These are phyloP conservation scores for Pichia terricola DNA, from an alignment of 1,139 yeast genomes.

Conservation along the genomic window DNA sequence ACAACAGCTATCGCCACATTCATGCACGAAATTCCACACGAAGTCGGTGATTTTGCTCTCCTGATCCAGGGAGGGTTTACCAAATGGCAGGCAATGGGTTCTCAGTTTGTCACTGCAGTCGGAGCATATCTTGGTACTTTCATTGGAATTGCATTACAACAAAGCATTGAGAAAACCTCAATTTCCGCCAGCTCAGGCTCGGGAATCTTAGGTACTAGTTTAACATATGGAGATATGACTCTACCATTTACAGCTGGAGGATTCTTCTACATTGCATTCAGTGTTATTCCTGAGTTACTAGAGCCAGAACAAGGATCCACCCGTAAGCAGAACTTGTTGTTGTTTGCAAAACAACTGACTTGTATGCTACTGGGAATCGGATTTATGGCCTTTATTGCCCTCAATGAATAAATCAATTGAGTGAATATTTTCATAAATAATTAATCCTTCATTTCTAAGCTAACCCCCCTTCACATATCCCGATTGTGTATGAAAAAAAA, in stretches of 20 bases:
- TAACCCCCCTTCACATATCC: too few species aligned
- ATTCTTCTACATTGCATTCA: slow-evolving; percentile 56
- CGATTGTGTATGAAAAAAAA: too few species aligned
- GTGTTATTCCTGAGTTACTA: slow-evolving; percentile 54
- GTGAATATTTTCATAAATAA: too few species aligned
- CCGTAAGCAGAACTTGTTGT: slow-evolving; percentile 27
- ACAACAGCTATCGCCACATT: slow-evolving; percentile 57
- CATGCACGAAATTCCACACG: slow-evolving; percentile 69
- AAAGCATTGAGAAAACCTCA: slow-evolving; percentile 6
- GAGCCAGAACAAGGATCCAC: slow-evolving; percentile 31
- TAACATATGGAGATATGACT: slow-evolving; percentile 40
- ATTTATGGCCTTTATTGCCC: slow-evolving; percentile 42
- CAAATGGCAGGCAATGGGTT: slow-evolving; percentile 49
- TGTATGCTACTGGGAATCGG: slow-evolving; percentile 40
- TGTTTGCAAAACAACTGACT: slow-evolving; percentile 32
- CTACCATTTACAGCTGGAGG: slow-evolving; percentile 69
- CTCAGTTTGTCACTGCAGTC: slow-evolving; percentile 51
- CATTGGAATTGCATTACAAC: slow-evolving; percentile 44
- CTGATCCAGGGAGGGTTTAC: slow-evolving; percentile 56
- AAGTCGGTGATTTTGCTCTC: slow-evolving; percentile 64
- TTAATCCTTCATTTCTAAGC: too few species aligned
- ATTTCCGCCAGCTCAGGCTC: slow-evolving; percentile 17
- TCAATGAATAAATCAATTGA: slow-evolving; percentile 29
- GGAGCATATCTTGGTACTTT: slow-evolving; percentile 60
- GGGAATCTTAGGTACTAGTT: slow-evolving; percentile 42